These are phyloP conservation scores for Ogataea pini DNA, from an alignment of 805 yeast genomes.

Conservation along the genomic window DNA sequence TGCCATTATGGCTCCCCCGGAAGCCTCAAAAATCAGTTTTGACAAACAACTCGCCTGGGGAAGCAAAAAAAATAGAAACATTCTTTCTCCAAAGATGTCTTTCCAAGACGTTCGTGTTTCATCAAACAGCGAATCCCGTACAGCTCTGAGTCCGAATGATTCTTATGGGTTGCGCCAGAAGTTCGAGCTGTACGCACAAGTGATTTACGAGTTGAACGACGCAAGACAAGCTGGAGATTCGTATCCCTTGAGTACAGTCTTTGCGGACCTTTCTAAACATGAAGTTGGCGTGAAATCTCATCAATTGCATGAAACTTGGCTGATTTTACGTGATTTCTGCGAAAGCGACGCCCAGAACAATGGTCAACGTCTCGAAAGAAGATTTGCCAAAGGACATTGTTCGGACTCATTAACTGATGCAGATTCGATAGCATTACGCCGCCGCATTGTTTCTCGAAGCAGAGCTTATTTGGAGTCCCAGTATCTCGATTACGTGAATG, in stretches of 20 bases:
- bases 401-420: conserved; percentile 27
- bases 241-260: conserved; percentile 59
- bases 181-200: conserved; percentile 74
- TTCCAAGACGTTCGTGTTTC: conserved; percentile 33
- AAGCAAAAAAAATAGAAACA: conserved; percentile 26
- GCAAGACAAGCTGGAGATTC: conserved; percentile 53
- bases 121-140: conserved; percentile 14
- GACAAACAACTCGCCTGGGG: conserved; percentile 34
- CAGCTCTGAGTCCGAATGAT: conserved; percentile 35
- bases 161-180: conserved; percentile 46
- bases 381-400: conserved; percentile 35
- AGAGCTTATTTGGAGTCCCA: conserved; percentile 69
- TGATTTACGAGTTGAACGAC: conserved; percentile 70
- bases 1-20: conserved; percentile 13
- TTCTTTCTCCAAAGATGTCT: conserved; percentile 31
- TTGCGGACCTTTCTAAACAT: conserved; percentile 58
- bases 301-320: conserved; percentile 76
- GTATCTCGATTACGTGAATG: conserved; percentile 73
- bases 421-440: conserved; percentile 40
- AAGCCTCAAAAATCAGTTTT: conserved; percentile 16
- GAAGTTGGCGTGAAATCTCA: conserved; percentile 64
- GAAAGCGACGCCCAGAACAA: conserved; percentile 32
- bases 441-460: conserved; percentile 54
- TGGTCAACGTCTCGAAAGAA: conserved; percentile 28
- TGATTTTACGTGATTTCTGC: conserved; percentile 54